Evolutionary conservation across 2,329 filamentous ascomycete species (phyloP).

Genomic region (Venturia nashicola): DNA sequence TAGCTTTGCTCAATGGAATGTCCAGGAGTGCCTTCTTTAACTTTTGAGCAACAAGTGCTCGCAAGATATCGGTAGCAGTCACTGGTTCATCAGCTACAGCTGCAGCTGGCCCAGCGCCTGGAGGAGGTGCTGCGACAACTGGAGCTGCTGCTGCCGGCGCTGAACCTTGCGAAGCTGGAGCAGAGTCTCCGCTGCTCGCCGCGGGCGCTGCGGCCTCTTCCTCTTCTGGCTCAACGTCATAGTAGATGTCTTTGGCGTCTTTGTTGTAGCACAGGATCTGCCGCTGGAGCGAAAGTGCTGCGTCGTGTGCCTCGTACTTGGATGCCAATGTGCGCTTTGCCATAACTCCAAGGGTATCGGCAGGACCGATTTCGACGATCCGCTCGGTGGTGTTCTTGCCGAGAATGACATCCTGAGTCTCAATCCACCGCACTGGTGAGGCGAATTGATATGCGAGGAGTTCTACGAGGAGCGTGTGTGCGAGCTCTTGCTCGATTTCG

Average conservation of each 20-base stretch:
- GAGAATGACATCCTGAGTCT: slow-evolving; percentile 98
- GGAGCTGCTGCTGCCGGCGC: slow-evolving; percentile 39
- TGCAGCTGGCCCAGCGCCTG: slow-evolving; percentile 72
- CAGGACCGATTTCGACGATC: slow-evolving; percentile 94
- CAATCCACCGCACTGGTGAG: slow-evolving; percentile 98
- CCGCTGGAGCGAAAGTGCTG: slow-evolving; percentile 87
- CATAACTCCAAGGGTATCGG: slow-evolving; percentile 95
- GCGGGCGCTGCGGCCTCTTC: slow-evolving; percentile 57
- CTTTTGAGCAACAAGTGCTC: slow-evolving; percentile 87
- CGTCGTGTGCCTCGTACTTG: slow-evolving; percentile 98
- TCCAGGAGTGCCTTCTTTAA: slow-evolving; percentile 88
- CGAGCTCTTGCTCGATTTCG: slow-evolving; percentile 98
- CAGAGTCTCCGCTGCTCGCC: slow-evolving; percentile 42
- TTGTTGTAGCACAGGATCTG: slow-evolving; percentile 99
- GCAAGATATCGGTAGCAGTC: slow-evolving; percentile 77
- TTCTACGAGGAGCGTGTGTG: slow-evolving; percentile 96
- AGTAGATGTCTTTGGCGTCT: slow-evolving; percentile 98
- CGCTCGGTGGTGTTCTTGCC: slow-evolving; percentile 92
- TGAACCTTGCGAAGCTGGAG: slow-evolving; percentile 27
- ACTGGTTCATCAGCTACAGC: slow-evolving; percentile 79
- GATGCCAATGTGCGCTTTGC: slow-evolving; percentile 88
- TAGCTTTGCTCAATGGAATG: slow-evolving; percentile 86
- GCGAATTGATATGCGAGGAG: slow-evolving; percentile 98
- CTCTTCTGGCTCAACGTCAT: slow-evolving; percentile 89
- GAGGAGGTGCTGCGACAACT: slow-evolving; percentile 45